Base-by-base conservation (phyloP, 2,329 filamentous ascomycete species). In the Ceratocystis harringtonii region DNA sequence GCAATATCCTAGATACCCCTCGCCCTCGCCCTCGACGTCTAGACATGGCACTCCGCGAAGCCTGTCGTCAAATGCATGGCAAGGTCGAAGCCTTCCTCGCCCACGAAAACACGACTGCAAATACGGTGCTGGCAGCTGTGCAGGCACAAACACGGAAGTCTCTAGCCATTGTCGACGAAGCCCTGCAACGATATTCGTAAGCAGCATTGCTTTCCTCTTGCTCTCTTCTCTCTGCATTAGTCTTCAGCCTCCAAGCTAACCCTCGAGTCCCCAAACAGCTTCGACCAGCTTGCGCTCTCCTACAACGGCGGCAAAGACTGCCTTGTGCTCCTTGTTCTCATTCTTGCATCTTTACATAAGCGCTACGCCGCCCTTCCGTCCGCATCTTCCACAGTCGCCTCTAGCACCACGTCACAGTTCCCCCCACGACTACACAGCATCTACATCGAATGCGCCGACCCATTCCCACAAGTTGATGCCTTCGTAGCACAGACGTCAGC, bases 401-500 rank as follows among this genome's bases (percentile, higher is more conserved):
- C 36, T 4, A 41, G 19, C 66, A 2, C 62, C 70, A 3, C 28
- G 15, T 4, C 55, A 30, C 55, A 28, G 50, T 70, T 79, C 65
- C 78, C 82, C 15, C 61, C 71, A 1, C 74, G 76, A 68, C 75
- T 96, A 62, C 88, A 90, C 71, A 85, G 89, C 65, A 88, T 97
- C 71, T 97, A 97, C 77, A 94, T 96, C 69, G 86, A 92, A 66
- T 87, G 92, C 0, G 79, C 83, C 1, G 84, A 95, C 72, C 90
- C 94, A 0, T 97, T 99, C 74, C 77, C 82, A 67, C 86, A 92
- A 73, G 90, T 97, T 55, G 90, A 95, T 72, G 79, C 82, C 55
- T 99, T 99, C 71, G 92, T 97, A 30, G 86, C 84, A 92, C 92
- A 97, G 64, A 97, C 92, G 74, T 97, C 92, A 15, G 84, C 83